Conservation (phyloP, 176 grass and related monocot species). For the Chrysopogon serrulatus region DNA sequence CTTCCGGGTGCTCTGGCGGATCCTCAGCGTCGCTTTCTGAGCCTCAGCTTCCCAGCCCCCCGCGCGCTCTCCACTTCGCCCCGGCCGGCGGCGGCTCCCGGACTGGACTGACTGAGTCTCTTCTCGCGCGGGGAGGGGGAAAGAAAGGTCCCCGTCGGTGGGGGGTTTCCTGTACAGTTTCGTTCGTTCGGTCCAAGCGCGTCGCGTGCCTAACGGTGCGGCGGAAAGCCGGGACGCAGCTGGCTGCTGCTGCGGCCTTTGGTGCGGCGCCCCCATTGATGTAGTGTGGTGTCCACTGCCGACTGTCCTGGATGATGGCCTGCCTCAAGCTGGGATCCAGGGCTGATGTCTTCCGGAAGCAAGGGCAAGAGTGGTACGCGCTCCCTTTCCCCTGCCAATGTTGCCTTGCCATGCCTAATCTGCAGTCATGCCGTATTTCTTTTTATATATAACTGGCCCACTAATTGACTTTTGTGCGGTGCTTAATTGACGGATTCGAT, state of each 20-base stretch:
- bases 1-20: slow-evolving; percentile 41
- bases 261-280: slow-evolving; percentile 5
- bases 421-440: background rate
- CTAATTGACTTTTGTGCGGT: background rate
- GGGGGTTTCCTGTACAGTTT: background rate
- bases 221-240: background rate
- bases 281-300: background rate
- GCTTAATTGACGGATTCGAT: background rate
- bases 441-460: background rate
- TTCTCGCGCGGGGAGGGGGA: background rate
- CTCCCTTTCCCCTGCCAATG: slow-evolving; percentile 19
- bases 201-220: background rate
- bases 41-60: background rate
- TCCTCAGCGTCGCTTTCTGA: slow-evolving; percentile 46
- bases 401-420: slow-evolving; percentile 22
- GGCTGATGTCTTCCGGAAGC: slow-evolving; percentile 60
- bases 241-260: slow-evolving; percentile 22
- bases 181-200: background rate
- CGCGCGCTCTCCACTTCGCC: background rate
- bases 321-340: slow-evolving; percentile 73
- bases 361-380: slow-evolving; percentile 69
- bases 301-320: slow-evolving; percentile 51
- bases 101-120: background rate
- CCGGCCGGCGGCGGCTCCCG: background rate
- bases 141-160: background rate